phyloP scores from a whole-genome alignment of 2,329 filamentous ascomycete species.

The Verticillium dahliae region DNA sequence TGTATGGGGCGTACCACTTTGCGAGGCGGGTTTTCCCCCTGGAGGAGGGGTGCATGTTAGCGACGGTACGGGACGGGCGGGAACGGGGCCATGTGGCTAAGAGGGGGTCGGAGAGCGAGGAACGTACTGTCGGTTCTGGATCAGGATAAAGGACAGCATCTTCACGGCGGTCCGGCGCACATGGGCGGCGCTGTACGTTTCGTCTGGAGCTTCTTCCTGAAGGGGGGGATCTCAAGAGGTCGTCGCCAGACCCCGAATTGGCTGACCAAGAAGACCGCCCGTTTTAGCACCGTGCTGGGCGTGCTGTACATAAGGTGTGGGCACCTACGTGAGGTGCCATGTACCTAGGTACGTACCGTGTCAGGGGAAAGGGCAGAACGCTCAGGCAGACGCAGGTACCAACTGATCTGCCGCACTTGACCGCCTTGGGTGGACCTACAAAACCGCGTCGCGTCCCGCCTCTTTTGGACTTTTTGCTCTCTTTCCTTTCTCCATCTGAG shows the following conservation, averaged over 20 bases:
- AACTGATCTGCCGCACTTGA: conserved; percentile 4
- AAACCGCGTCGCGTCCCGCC: conserved; percentile 3
- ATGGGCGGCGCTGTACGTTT: conserved; percentile 2
- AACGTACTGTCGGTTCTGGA: conserved; percentile 72
- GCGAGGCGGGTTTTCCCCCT: conserved; percentile 97
- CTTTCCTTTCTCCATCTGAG: conserved; percentile 48
- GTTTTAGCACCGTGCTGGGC: not conserved
- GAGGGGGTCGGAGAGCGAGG: not conserved
- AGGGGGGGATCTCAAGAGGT: not conserved
- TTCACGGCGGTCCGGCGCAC: conserved; percentile 4
- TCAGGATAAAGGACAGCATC: conserved; percentile 75
- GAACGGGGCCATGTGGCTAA: not conserved
- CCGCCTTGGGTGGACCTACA: conserved; percentile 5
- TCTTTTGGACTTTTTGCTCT: conserved; percentile 16
- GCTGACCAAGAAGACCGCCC: not conserved
- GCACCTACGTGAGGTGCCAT: too few relatives aligned
- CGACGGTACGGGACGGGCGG: not conserved
- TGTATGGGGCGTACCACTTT: conserved; percentile 99
- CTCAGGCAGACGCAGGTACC: not conserved
- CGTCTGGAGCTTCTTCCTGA: not conserved
- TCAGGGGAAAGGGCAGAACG: not conserved
- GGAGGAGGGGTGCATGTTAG: conserved; percentile 4
- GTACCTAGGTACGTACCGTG: not conserved
- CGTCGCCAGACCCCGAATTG: not conserved
- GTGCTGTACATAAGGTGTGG: too few relatives aligned